Evolutionary conservation across 257 asterid genomes (phyloP), one percentile per base, ranked within the genome.

Genomic region (Anisodus tanguticus): DNA sequence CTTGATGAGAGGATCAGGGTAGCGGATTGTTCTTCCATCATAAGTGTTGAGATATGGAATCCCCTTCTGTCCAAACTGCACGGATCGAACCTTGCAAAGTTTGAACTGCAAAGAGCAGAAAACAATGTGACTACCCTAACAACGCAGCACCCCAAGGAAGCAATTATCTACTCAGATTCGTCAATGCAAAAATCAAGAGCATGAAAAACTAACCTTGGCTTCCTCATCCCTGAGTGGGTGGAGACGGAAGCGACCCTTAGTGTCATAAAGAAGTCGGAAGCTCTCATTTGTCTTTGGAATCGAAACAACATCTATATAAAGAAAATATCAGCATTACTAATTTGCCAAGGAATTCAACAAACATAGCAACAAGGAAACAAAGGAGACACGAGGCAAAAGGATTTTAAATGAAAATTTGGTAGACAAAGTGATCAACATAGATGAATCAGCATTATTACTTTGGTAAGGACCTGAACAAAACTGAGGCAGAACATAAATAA

Each of bases 1-100:
- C 83, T 81, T 88, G 55, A 88, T 88, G 37, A 80, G 81, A 16
- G 90, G 90, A 68, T 88, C 90, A 4, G 88, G 89, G 49, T 87
- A 87, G 79, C 89, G 89, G 15, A 87, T 85, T 22, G 89, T 87
- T 80, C 89, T 76, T 59, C 89, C 89, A 85, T 87, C 89, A 17
- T 77, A 87, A 62, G 89, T 87, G 64, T 85, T 87, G 59, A 41
- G 4, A 83, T 82, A 87, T 9, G 89, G 89, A 39, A 87, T 85
- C 1, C 86, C 88, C 37, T 87, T 87, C 86, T 85, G 83, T n/a
- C 89, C 89, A 55, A 87, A 85, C 84, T 87, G 86, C 9, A 87
- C 37, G 0, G 90, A 85, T 7, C 90, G 82, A 9, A 88, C 90
- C 69, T 88, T 88, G 81, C 90, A 88, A 3, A 88, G 88, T 54